These are phyloP conservation scores for Mortierella sp. DNA, from an alignment of 371 early-diverging fungal species.

Conservation along the genomic window DNA sequence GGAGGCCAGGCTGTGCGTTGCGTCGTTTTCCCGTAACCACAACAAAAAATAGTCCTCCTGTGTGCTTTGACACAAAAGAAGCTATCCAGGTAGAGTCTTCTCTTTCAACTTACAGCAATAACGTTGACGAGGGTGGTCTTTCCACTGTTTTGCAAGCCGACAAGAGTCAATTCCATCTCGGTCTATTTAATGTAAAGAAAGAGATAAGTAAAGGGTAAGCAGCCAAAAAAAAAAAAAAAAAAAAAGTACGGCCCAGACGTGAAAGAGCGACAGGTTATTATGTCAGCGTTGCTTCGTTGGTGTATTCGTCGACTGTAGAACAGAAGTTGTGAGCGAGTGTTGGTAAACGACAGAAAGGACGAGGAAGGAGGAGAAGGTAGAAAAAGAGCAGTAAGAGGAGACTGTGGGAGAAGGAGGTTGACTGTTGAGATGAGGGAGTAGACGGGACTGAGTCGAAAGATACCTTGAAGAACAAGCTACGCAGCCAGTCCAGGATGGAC, in stretches of 20 bases:
- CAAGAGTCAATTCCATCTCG: constrained; percentile 98
- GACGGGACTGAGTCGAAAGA: too few species aligned
- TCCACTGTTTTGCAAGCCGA: constrained; percentile 98
- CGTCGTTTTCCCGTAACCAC: too few species aligned
- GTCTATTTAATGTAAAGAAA: constrained; percentile 54
- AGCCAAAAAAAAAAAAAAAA: background rate
- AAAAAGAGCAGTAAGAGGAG: background rate
- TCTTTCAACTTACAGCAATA: constrained; percentile 88
- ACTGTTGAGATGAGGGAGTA: background rate
- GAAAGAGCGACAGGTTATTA: too few species aligned
- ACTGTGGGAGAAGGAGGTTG: too few species aligned
- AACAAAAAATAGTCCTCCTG: too few species aligned
- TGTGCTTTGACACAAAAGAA: too few species aligned
- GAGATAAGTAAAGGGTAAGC: background rate
- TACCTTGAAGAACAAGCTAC: constrained; percentile 95
- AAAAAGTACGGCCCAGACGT: too few species aligned
- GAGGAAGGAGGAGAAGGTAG: background rate
- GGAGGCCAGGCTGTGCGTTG: too few species aligned
- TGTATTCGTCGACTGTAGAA: too few species aligned
- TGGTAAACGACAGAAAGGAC: background rate
- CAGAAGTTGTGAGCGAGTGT: too few species aligned
- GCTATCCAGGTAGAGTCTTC: too few species aligned
- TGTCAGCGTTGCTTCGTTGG: too few species aligned
- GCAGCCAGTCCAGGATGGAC: constrained; percentile 90
- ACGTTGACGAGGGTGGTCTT: constrained; percentile 98